phyloP scores from a whole-genome alignment of 169 alveolate species.

The Eimeria falciformis region DNA sequence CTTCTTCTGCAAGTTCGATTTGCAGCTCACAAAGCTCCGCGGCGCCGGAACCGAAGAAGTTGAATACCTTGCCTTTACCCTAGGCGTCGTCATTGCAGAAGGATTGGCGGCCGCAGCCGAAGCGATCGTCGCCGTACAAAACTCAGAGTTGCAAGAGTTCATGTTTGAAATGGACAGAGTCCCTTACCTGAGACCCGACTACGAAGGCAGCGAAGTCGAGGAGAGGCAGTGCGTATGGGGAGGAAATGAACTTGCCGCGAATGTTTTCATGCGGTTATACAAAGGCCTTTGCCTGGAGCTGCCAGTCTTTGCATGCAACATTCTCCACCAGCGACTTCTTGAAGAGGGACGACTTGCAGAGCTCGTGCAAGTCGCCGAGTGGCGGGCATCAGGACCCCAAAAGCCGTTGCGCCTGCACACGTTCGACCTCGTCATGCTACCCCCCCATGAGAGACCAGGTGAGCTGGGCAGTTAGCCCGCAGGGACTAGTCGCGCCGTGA shows the following conservation, averaged over 20 bases:
- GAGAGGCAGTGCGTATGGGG: background rate
- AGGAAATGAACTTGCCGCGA: background rate
- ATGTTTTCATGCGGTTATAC: background rate
- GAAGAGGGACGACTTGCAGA: background rate
- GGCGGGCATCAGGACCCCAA: background rate
- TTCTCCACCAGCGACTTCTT: background rate
- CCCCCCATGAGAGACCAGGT: background rate
- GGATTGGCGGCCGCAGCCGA: background rate
- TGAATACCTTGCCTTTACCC: background rate
- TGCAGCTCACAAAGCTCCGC: background rate
- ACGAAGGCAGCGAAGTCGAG: background rate
- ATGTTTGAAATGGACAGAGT: background rate
- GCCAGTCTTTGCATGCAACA: background rate
- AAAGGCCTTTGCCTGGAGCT: background rate
- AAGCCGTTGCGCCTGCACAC: background rate
- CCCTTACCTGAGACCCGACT: background rate
- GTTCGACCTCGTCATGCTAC: background rate
- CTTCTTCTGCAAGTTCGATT: background rate
- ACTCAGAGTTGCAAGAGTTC: background rate
- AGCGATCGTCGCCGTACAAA: background rate
- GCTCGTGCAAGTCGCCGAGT: background rate
- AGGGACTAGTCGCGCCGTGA: background rate
- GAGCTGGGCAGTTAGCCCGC: background rate
- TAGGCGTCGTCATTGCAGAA: background rate
- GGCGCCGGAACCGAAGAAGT: background rate